A percentile compares a stretch with the other conserved stretches of the same genome.
These are phyloP conservation scores for Rhododendron ferrugineum DNA, from an alignment of 148 eudicot species.

Conservation along the genomic window DNA sequence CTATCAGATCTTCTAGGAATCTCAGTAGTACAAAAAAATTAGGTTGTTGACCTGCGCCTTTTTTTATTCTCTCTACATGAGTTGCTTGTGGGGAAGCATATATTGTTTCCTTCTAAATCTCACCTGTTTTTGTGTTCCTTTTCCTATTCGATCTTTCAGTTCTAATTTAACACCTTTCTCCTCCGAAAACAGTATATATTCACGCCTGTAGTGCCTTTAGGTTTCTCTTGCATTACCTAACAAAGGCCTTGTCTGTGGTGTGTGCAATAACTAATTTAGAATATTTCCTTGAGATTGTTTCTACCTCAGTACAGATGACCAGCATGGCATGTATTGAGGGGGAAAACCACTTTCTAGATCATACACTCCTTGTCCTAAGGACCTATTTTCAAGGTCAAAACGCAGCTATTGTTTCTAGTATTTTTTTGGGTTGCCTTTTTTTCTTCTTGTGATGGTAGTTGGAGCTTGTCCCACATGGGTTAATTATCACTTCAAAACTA, in stretches of 20 bases:
- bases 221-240: not conserved
- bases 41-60: not conserved
- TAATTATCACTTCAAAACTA: not conserved
- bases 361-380: not conserved
- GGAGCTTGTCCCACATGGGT: not conserved
- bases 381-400: not conserved
- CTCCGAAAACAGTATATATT: not conserved
- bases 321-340: not conserved
- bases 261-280: not conserved
- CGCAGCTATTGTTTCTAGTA: not conserved
- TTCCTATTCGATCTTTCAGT: not conserved
- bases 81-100: not conserved
- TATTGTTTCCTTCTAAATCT: not conserved
- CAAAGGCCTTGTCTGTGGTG: not conserved
- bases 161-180: not conserved
- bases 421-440: not conserved
- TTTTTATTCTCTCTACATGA: not conserved
- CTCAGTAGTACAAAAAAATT: not conserved
- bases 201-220: not conserved
- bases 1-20: not conserved
- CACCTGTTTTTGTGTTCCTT: not conserved
- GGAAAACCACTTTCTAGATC: not conserved
- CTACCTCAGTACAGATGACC: not conserved
- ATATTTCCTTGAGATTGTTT: not conserved
- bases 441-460: not conserved